Percentiles rank a stretch among this genome's conserved stretches.
phyloP scores from a whole-genome alignment of 1,139 yeast genomes.

The Yamadazyma triangularis region DNA sequence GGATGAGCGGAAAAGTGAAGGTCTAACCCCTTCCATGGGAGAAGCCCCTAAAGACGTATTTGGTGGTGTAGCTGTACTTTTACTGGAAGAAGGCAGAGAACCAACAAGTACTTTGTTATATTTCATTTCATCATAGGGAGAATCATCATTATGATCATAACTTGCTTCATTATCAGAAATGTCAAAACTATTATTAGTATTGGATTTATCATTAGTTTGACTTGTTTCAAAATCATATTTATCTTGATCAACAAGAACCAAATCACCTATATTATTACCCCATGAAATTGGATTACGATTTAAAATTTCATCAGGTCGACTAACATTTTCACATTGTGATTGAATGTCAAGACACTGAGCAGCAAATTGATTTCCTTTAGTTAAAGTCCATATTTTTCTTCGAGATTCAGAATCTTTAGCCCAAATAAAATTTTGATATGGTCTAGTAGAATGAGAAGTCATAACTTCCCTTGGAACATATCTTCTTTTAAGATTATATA shows the following conservation, averaged over 20 bases:
- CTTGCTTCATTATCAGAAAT: conserved; percentile 1
- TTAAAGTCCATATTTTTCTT: conserved; percentile 37
- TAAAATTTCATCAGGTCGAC: conserved; percentile 50
- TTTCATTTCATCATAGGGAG: conserved; percentile 1
- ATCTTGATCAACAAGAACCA: conserved; percentile 53
- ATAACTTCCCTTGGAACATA: conserved; percentile 70
- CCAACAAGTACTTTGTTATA: conserved; percentile 16
- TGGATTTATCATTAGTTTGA: neutral
- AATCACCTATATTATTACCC: conserved; percentile 42
- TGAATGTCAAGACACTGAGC: conserved; percentile 46
- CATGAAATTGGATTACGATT: conserved; percentile 54
- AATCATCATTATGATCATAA: conserved; percentile 1
- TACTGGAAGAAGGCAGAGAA: conserved; percentile 6
- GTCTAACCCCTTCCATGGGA: conserved; percentile 23
- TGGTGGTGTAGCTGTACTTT: neutral
- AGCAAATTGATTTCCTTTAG: conserved; percentile 48
- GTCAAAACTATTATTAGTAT: neutral
- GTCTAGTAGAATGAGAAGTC: conserved; percentile 47
- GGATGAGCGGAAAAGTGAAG: conserved; percentile 17
- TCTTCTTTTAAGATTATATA: conserved; percentile 71
- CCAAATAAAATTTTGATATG: conserved; percentile 44
- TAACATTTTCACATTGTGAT: conserved; percentile 25
- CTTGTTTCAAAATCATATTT: conserved; percentile 37
- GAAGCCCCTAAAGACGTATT: conserved; percentile 18
- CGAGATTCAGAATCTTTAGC: conserved; percentile 21